Evolutionary conservation across 2,329 filamentous ascomycete species (phyloP).

Genomic region (Colletotrichum sp.): DNA sequence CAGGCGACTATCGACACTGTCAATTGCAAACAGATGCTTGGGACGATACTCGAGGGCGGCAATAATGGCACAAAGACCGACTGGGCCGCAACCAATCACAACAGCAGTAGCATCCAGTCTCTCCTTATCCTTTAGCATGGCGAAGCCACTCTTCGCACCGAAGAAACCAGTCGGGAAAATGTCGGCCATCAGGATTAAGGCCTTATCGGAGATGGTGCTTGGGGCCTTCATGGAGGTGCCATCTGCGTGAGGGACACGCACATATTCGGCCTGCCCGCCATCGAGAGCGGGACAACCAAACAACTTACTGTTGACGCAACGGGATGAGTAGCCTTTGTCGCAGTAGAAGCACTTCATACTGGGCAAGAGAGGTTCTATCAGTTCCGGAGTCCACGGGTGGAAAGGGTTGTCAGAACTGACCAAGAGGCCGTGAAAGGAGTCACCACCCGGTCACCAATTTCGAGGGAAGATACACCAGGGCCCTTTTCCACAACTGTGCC

Average conservation of each 20-base stretch:
- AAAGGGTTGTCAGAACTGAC: slow-evolving; percentile 44
- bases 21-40: slow-evolving; percentile 78
- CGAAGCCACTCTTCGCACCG: slow-evolving; percentile 79
- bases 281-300: slow-evolving; percentile 76
- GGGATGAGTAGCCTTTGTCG: slow-evolving; percentile 74
- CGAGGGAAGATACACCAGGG: slow-evolving; percentile 68
- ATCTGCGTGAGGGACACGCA: slow-evolving; percentile 82
- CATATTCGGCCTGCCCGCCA: slow-evolving; percentile 83
- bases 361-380: slow-evolving; percentile 10
- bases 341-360: slow-evolving; percentile 86
- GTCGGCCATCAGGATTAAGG: slow-evolving; percentile 87
- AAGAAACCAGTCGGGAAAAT: slow-evolving; percentile 91
- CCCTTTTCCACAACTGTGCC: slow-evolving; percentile 76
- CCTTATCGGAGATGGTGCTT: slow-evolving; percentile 72
- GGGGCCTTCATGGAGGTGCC: slow-evolving; percentile 77
- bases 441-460: slow-evolving; percentile 79
- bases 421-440: slow-evolving; percentile 85
- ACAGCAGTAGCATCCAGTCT: slow-evolving; percentile 74
- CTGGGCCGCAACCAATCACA: slow-evolving; percentile 83
- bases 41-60: slow-evolving; percentile 79
- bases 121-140: slow-evolving; percentile 61
- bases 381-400: not conserved
- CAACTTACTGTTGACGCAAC: slow-evolving; percentile 72
- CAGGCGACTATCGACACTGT: slow-evolving; percentile 77
- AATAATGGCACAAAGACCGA: slow-evolving; percentile 84